Percentiles rank a stretch among this genome's conserved stretches.
phyloP scores from a whole-genome alignment of 2,329 filamentous ascomycete species.

The Paecilomyces fulvus region DNA sequence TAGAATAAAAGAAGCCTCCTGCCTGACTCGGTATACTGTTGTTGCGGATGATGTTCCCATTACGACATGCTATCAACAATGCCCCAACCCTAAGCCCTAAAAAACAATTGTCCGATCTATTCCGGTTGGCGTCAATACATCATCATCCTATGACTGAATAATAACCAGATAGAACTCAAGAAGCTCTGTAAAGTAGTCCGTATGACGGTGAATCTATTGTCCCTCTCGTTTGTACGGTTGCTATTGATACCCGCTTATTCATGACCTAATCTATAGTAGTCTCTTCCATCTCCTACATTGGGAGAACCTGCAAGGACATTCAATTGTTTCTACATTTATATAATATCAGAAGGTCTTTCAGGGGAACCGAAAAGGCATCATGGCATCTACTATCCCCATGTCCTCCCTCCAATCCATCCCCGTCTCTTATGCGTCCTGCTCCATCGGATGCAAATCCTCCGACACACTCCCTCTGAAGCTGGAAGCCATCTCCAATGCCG shows the following conservation, averaged over 20 bases:
- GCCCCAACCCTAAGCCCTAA: not conserved
- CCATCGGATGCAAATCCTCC: slow-evolving; percentile 26
- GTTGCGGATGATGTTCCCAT: slow-evolving; percentile 1
- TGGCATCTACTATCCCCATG: slow-evolving; percentile 5
- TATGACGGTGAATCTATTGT: not conserved
- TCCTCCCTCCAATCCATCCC: slow-evolving; percentile 21
- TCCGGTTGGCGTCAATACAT: slow-evolving; percentile 1
- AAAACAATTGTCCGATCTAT: not conserved
- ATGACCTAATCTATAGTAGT: no score
- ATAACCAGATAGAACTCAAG: not conserved
- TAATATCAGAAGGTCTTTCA: no score
- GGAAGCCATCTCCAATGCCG: slow-evolving; percentile 30
- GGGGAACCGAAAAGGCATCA: not conserved
- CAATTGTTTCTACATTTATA: no score
- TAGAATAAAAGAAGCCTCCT: not conserved
- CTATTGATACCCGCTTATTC: no score
- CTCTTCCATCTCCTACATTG: no score
- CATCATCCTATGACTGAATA: slow-evolving; percentile 1
- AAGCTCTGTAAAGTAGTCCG: not conserved
- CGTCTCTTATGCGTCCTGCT: slow-evolving; percentile 36
- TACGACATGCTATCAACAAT: not conserved
- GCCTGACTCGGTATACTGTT: not conserved
- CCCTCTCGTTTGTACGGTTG: no score
- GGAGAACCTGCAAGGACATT: no score
- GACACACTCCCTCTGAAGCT: slow-evolving; percentile 32